Base-by-base conservation (phyloP, 2,329 filamentous ascomycete genomes). In the Sporothrix mexicana region DNA sequence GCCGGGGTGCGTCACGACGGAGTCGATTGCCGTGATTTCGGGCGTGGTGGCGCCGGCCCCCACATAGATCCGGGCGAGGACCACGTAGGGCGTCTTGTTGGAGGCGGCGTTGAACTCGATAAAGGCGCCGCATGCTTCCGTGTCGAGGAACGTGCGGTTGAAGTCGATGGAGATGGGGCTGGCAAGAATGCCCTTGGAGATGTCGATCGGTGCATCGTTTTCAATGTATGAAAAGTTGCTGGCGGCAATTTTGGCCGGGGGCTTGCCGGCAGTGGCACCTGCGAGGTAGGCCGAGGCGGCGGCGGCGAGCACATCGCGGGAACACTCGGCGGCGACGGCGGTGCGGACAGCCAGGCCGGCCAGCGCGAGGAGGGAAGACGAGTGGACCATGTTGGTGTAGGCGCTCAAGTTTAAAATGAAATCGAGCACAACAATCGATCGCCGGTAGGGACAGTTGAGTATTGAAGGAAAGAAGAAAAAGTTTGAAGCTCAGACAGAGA, bases 111-210 rank as follows among this genome's bases (percentile, higher is more conserved):
- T 72, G 62, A 76, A 47, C 73, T 77, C 76, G 30, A 74, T 75
- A 30, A 72, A 74, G 0, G 77, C 69, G 51, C 76, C 77, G 71
- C 77, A 78, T 53, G 76, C 68, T 57, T 73, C 74, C 0, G 74
- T 76, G 71, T 78, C 77, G 69, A 74, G 66, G 41, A 78, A 70
- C 53, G 70, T 75, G 72, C 75, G 75, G 73, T 75, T 76, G 71
- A 75, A 76, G 74, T 77, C 76, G 70, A 78, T 75, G 47, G 64
- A 73, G 59, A 78, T 72, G 61, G 71, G 43, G 49, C 74, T 69
- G 9, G 76, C 73, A 8, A 78, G 57, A 23, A 78, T 74, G 45
- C 76, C 75, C 70, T 76, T 76, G 10, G 68, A 20, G 36, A 78
- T 75, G 70, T 77, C 76, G 20, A 75, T 47, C 8, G 70, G 43